Percentiles rank a stretch among this genome's conserved stretches.
phyloP scores from a whole-genome alignment of 176 grass and related monocot genomes.

The Juncus effusus region DNA sequence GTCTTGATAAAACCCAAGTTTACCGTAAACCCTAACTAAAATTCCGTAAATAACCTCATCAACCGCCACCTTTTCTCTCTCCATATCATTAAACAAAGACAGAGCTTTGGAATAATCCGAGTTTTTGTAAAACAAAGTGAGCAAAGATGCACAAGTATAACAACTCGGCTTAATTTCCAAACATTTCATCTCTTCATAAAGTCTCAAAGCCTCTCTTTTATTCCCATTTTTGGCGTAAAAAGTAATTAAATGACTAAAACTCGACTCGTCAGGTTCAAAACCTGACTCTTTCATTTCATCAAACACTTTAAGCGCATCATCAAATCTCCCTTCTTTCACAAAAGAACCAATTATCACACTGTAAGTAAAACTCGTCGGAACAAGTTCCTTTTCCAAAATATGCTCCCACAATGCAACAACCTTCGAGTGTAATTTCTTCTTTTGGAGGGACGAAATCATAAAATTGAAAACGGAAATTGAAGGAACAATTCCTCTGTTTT shows the following conservation, averaged over 20 bases:
- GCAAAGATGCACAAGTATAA: constrained; percentile 82
- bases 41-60: constrained; percentile 97
- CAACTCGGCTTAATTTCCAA: constrained; percentile 60
- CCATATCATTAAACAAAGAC: constrained; percentile 67
- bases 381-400: constrained; percentile 49
- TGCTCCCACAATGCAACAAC: constrained; percentile 72
- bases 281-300: constrained; percentile 46
- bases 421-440: constrained; percentile 66
- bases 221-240: constrained; percentile 51
- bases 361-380: constrained; percentile 63
- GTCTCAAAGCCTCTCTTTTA: constrained; percentile 49
- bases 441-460: constrained; percentile 95
- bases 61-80: constrained; percentile 44
- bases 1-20: constrained; percentile 71
- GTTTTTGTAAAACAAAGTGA: constrained; percentile 64
- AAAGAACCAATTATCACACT: constrained; percentile 59
- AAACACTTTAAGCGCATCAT: constrained; percentile 58
- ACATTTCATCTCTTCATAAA: constrained; percentile 69
- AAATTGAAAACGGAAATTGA: constrained; percentile 70
- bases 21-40: constrained; percentile 80
- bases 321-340: constrained; percentile 45
- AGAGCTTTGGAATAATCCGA: constrained; percentile 83
- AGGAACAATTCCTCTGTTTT: constrained; percentile 48
- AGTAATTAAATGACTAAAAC: constrained; percentile 60
- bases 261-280: constrained; percentile 53